Percentiles rank a stretch among this genome's conserved stretches.
These are phyloP conservation scores for Tuctoria greenei DNA, from an alignment of 176 grass and related monocot species.

Conservation along the genomic window DNA sequence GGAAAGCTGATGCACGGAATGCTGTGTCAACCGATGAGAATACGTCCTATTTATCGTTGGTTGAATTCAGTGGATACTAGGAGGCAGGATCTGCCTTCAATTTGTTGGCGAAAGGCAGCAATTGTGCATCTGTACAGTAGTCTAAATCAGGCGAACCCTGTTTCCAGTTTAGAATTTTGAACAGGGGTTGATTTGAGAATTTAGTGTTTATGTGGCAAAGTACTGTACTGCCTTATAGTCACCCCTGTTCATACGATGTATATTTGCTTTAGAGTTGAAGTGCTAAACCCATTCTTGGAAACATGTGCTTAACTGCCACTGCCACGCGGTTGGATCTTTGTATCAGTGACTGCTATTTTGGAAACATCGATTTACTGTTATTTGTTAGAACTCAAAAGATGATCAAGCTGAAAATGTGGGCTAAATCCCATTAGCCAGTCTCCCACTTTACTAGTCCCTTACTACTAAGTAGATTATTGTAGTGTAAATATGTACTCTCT, in stretches of 20 bases:
- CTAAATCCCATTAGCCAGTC: too few relatives aligned
- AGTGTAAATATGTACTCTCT: too few relatives aligned
- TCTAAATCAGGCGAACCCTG: neutral
- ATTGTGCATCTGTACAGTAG: neutral
- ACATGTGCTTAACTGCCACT: neutral
- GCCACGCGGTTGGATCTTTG: too few relatives aligned
- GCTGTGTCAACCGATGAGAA: constrained; percentile 64
- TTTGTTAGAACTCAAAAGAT: too few relatives aligned
- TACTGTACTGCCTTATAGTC: neutral
- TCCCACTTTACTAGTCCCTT: too few relatives aligned
- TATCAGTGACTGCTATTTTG: too few relatives aligned
- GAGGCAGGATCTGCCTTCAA: neutral
- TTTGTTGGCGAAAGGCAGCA: neutral
- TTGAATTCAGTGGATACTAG: constrained; percentile 86
- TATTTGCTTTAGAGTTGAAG: neutral
- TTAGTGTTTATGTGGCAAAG: neutral
- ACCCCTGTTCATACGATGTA: too few relatives aligned
- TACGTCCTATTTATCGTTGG: constrained; percentile 82
- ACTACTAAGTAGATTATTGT: too few relatives aligned
- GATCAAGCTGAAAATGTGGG: too few relatives aligned
- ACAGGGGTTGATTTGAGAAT: neutral
- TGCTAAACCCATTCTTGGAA: neutral
- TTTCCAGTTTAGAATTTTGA: neutral
- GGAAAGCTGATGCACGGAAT: neutral
- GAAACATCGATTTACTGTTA: too few relatives aligned